Evolutionary conservation across 2,329 filamentous ascomycete species (phyloP).

Genomic region (Talaromyces verruculosus): DNA sequence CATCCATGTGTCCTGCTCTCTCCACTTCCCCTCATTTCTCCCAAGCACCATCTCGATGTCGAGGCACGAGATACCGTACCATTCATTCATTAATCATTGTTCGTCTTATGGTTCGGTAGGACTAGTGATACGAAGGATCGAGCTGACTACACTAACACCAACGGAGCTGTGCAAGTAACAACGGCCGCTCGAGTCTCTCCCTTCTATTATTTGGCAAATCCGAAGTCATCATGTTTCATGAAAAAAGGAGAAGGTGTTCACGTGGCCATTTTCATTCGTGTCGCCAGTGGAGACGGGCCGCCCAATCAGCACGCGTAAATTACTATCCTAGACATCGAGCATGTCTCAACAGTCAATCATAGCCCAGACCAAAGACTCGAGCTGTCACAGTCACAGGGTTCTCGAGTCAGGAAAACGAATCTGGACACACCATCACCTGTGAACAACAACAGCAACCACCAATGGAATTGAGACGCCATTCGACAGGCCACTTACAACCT

Average conservation of each 20-base stretch:
- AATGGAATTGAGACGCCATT: background rate
- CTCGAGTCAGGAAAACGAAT: background rate
- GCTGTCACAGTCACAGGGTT: slow-evolving; percentile 8
- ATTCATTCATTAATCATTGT: background rate
- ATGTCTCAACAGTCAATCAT: background rate
- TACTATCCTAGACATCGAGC: background rate
- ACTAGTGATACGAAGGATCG: background rate
- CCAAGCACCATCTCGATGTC: background rate
- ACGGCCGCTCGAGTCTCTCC: background rate
- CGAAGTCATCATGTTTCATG: background rate
- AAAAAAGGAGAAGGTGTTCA: slow-evolving; percentile 7
- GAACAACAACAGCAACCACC: background rate
- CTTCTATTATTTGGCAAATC: background rate
- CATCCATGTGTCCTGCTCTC: background rate
- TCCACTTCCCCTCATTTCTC: slow-evolving; percentile 5
- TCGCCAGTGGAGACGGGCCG: background rate
- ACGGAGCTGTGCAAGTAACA: background rate
- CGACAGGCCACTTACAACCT: background rate
- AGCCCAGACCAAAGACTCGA: background rate
- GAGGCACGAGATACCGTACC: background rate
- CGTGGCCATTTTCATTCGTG: slow-evolving; percentile 6
- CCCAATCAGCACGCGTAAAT: background rate
- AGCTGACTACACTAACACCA: background rate
- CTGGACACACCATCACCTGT: background rate
- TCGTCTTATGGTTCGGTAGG: background rate